Evolutionary conservation across 78 protist genomes (phyloP).

Genomic region (Polysphondylium violaceum): DNA sequence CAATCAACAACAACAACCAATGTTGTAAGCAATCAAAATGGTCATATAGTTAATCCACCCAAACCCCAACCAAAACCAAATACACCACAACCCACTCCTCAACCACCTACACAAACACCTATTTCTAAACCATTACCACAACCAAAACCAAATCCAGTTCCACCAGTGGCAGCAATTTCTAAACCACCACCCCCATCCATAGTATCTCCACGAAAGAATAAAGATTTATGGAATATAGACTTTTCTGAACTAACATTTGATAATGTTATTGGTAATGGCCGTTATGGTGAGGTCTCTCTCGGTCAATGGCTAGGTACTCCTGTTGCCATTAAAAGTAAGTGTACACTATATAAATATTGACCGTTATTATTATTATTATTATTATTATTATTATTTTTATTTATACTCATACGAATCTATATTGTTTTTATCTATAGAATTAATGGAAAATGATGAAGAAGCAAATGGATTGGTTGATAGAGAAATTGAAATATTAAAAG

Average conservation of each 20-base stretch:
- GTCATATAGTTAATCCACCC: not conserved
- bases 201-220: not conserved
- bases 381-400: not conserved
- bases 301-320: constrained; percentile 77
- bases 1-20: constrained; percentile 13
- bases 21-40: not conserved
- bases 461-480: constrained; percentile 32
- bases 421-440: constrained; percentile 11
- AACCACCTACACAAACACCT: constrained; percentile 8
- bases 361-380: not conserved
- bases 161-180: not conserved
- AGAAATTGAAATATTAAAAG: constrained; percentile 64
- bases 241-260: constrained; percentile 48
- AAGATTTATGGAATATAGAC: constrained; percentile 63
- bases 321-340: constrained; percentile 67
- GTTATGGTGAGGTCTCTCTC: constrained; percentile 64
- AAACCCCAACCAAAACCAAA: not conserved
- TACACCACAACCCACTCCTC: not conserved
- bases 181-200: constrained; percentile 38
- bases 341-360: not conserved
- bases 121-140: not conserved
- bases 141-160: constrained; percentile 13
- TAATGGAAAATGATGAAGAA: constrained; percentile 40
- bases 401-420: too few relatives aligned
- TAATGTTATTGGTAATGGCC: constrained; percentile 68